A percentile compares a stretch with the other conserved stretches of the same genome.
phyloP scores from a whole-genome alignment of 2,329 filamentous ascomycete species.

The Penicillium sp. region DNA sequence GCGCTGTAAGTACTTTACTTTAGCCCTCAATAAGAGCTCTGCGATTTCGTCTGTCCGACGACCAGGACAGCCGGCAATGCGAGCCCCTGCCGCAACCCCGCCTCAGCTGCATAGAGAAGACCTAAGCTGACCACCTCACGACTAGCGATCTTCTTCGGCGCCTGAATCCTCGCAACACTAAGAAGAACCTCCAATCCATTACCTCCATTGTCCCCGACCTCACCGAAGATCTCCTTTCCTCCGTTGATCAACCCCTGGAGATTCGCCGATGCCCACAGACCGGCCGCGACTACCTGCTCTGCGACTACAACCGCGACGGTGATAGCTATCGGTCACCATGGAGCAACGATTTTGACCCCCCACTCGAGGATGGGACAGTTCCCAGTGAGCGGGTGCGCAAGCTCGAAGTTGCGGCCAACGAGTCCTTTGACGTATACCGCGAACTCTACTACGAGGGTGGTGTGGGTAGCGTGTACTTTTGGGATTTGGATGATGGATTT shows the following conservation, averaged over 20 bases:
- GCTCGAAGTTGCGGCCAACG: constrained; percentile 91
- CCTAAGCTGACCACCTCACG: constrained; percentile 26
- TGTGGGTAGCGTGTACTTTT: constrained; percentile 93
- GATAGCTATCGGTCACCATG: constrained; percentile 98
- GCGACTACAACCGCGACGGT: constrained; percentile 99
- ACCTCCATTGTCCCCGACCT: constrained; percentile 84
- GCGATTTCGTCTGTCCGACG: not conserved
- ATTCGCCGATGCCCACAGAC: constrained; percentile 81
- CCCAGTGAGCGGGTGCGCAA: constrained; percentile 86
- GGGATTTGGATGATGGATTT: constrained; percentile 97
- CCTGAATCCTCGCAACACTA: constrained; percentile 88
- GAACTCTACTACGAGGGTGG: constrained; percentile 92
- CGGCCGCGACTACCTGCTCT: constrained; percentile 92
- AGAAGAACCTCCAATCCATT: constrained; percentile 80
- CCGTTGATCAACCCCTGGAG: constrained; percentile 90
- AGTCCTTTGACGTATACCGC: constrained; percentile 93
- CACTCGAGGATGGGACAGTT: constrained; percentile 78
- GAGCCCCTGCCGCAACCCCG: constrained; percentile 22
- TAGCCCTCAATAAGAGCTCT: not conserved
- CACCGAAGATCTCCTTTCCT: constrained; percentile 95
- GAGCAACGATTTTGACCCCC: constrained; percentile 97
- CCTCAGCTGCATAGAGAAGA: constrained; percentile 13
- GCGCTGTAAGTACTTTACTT: constrained; percentile 43
- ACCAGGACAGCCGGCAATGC: constrained; percentile 1
- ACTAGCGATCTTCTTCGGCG: constrained; percentile 92